A percentile compares a stretch with the other conserved stretches of the same genome.
phyloP scores from a whole-genome alignment of 2,329 filamentous ascomycete genomes.

The Beauveria sp. region DNA sequence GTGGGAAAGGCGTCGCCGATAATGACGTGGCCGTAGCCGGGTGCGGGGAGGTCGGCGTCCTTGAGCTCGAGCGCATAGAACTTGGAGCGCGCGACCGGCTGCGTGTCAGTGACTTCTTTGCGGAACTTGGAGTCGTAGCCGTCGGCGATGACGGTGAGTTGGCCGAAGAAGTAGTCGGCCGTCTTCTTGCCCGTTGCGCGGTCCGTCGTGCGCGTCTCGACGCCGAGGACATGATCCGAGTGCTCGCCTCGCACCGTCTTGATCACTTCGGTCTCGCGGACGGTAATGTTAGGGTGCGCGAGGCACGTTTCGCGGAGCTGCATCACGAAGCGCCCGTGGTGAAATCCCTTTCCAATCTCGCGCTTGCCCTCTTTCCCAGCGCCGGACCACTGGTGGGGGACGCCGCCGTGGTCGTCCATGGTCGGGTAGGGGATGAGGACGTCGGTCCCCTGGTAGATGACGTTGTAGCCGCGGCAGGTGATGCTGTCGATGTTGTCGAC shows the following conservation, averaged over 20 bases:
- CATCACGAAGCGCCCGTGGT: conserved; percentile 89
- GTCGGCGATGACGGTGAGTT: conserved; percentile 83
- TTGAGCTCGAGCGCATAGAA: conserved; percentile 93
- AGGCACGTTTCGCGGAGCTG: conserved; percentile 70
- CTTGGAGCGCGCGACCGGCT: conserved; percentile 68
- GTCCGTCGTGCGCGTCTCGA: conserved; percentile 62
- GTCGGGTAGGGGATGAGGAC: conserved; percentile 74
- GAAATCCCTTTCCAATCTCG: conserved; percentile 71
- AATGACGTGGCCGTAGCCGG: conserved; percentile 78
- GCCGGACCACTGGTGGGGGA: conserved; percentile 29
- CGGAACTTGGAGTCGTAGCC: conserved; percentile 91
- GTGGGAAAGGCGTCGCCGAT: conserved; percentile 71
- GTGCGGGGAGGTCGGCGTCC: conserved; percentile 70
- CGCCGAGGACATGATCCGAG: conserved; percentile 70
- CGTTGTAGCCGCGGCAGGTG: conserved; percentile 76
- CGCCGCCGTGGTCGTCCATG: conserved; percentile 40
- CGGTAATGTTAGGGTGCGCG: conserved; percentile 72
- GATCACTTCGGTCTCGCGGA: conserved; percentile 83
- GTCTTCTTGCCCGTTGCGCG: conserved; percentile 47
- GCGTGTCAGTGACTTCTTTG: conserved; percentile 62
- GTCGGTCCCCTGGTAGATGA: conserved; percentile 69
- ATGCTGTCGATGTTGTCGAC: conserved; percentile 85
- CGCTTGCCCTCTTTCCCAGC: conserved; percentile 31
- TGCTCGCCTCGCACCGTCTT: conserved; percentile 64
- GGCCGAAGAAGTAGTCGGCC: conserved; percentile 75